Evolutionary conservation across 2,329 filamentous ascomycete genomes (phyloP).

Genomic region (Teratosphaeria destructans): DNA sequence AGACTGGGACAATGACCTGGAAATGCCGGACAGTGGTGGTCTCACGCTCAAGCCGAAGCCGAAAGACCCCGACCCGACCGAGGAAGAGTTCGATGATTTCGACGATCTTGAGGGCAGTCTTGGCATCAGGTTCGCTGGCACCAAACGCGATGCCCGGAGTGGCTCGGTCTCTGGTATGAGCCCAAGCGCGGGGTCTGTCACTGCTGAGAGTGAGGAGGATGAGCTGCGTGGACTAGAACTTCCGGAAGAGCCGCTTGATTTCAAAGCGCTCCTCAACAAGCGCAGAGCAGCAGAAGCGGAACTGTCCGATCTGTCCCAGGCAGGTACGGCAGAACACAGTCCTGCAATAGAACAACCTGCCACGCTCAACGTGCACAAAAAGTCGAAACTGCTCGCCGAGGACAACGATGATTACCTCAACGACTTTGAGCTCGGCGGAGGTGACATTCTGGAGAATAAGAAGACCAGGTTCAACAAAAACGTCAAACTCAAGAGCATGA

Average conservation of each 20-base stretch:
- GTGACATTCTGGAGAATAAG: slow-evolving; percentile 61
- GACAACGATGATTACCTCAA: slow-evolving; percentile 67
- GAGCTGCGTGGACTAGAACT: slow-evolving; percentile 81
- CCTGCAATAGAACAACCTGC: slow-evolving; percentile 25
- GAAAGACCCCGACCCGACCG: slow-evolving; percentile 18
- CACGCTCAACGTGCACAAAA: slow-evolving; percentile 27
- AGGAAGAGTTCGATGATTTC: slow-evolving; percentile 55
- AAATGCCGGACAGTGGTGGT: slow-evolving; percentile 30
- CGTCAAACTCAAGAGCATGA: slow-evolving; percentile 68
- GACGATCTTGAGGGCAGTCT: slow-evolving; percentile 92
- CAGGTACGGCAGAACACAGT: slow-evolving; percentile 16
- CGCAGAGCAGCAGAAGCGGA: slow-evolving; percentile 45
- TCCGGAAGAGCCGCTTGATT: slow-evolving; percentile 72
- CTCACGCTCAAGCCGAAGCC: slow-evolving; percentile 33
- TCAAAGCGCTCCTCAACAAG: slow-evolving; percentile 65
- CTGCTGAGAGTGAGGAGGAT: slow-evolving; percentile 93
- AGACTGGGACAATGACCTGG: slow-evolving; percentile 42
- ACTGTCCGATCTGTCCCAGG: slow-evolving; percentile 23
- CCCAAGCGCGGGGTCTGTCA: slow-evolving; percentile 82
- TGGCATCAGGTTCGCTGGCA: slow-evolving; percentile 82
- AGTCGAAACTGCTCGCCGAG: slow-evolving; percentile 22
- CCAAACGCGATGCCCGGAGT: slow-evolving; percentile 70
- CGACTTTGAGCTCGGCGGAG: slow-evolving; percentile 77
- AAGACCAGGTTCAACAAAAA: slow-evolving; percentile 86
- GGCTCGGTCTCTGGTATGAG: slow-evolving; percentile 84